Base-by-base conservation (phyloP, 768 basidiomycete species). In the Collybia nuda region DNA sequence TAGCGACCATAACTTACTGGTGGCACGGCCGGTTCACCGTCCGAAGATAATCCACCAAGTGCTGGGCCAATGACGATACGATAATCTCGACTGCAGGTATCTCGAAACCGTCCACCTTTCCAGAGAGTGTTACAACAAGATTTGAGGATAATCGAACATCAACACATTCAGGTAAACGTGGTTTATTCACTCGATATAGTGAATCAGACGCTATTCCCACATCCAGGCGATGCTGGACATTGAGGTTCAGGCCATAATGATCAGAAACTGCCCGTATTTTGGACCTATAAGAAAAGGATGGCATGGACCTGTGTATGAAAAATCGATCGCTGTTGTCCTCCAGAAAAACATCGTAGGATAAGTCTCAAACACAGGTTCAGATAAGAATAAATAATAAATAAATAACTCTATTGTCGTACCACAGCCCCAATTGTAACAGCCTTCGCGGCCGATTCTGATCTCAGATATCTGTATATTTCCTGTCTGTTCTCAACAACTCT, bases 121-220 rank as follows among this genome's bases (percentile, higher is more conserved):
- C 88, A 50, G 79, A 72, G 54, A 90, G 59, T 11, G 78, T 68
- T 51, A 90, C 59, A 24, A 71, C 56, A 36, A 89, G 56, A 60
- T 76, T 72, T 6, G 82, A 76, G 32, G 73, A 63, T 41, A 79
- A 67, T 32, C 78, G 58, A 19, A 86, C 71, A 60, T 84, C 80
- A 23, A 84, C 59, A 38, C 67, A 60, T 11, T 68, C 67, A 8
- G 68, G 67, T 48, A 75, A 66, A 48, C 69, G 58, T 57, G 74
- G 44, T 60, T 55, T 72, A 48, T 67, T 76, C 44, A 73, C 51
- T 49, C 37, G 60, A 55, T 61, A 54, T 14, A 66, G 48, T 0
- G 47, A 41, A 9, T 67, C 62, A 6, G 77, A 38, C 35, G 65
- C 43, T 55, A 67, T 23, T 56, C 67, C 57, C 56, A 67, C 57